Evolutionary conservation across 108 stramenopile species (phyloP).

Genomic region (Pseudonitzschia delicatissima): DNA sequence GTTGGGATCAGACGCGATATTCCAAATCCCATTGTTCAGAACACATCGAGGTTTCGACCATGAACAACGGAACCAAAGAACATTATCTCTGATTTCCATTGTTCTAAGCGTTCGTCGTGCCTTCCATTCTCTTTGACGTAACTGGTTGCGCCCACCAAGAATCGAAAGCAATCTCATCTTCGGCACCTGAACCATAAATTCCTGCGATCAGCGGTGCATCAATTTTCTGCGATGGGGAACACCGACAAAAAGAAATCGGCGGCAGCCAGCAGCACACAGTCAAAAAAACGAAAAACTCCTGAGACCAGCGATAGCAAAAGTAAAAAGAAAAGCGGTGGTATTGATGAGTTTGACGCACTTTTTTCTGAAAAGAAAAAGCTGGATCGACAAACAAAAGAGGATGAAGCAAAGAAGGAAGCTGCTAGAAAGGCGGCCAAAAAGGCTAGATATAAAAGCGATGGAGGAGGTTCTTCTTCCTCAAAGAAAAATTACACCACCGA

Average conservation of each 20-base stretch:
- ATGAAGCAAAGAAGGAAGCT: constrained; percentile 34
- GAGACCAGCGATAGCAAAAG: background rate
- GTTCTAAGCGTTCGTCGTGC: too few species aligned
- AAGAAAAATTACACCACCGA: background rate
- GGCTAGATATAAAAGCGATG: constrained; percentile 1
- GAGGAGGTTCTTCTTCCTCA: background rate
- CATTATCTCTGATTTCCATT: too few species aligned
- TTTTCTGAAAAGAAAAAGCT: constrained; percentile 61
- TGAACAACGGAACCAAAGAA: too few species aligned
- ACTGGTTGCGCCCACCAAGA: too few species aligned
- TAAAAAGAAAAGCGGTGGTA: constrained; percentile 18
- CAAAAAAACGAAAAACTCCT: background rate
- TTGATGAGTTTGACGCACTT: constrained; percentile 70
- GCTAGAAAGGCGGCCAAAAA: constrained; percentile 9
- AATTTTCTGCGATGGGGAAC: too few species aligned
- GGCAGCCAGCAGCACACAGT: background rate
- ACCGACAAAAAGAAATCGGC: background rate
- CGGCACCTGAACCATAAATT: too few species aligned
- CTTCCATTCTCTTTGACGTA: too few species aligned
- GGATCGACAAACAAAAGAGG: constrained; percentile 23
- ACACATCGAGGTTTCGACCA: too few species aligned
- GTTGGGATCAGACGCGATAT: too few species aligned
- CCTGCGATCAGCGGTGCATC: too few species aligned
- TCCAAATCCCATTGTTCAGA: too few species aligned
- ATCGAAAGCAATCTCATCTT: too few species aligned